phyloP scores from a whole-genome alignment of 2,329 filamentous ascomycete species.

The Nannizzia gypsea region DNA sequence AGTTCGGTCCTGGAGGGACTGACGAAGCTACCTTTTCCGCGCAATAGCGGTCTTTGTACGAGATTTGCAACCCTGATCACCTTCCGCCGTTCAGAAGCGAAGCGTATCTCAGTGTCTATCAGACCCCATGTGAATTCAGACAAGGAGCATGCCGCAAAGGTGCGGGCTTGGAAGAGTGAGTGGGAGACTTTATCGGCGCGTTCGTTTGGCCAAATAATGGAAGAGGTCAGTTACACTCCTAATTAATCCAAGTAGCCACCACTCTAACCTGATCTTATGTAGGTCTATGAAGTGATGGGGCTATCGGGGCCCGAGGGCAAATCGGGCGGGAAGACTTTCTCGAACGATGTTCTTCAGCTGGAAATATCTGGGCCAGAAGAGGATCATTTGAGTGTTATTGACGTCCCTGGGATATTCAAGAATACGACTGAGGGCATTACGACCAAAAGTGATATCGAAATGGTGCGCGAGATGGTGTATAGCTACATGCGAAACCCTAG shows the following conservation, averaged over 20 bases:
- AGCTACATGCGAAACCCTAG: conserved; percentile 31
- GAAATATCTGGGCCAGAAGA: conserved; percentile 33
- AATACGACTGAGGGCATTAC: conserved; percentile 18
- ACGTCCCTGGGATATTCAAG: conserved; percentile 37
- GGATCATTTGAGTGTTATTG: conserved; percentile 33
- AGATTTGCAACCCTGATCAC: conserved; percentile 33
- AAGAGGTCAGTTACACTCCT: conserved; percentile 16
- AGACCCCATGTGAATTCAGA: conserved; percentile 23
- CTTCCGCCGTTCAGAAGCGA: conserved; percentile 20
- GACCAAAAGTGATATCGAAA: conserved; percentile 25
- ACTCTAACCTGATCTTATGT: neutral
- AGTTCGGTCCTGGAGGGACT: conserved; percentile 17
- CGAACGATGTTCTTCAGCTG: conserved; percentile 30
- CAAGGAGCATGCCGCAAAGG: conserved; percentile 13
- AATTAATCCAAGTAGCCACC: neutral
- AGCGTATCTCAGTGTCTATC: conserved; percentile 25
- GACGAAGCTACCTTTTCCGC: conserved; percentile 25
- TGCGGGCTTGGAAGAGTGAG: conserved; percentile 19
- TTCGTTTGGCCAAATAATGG: conserved; percentile 18
- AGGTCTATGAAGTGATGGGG: neutral
- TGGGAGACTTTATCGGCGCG: conserved; percentile 14
- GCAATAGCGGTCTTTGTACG: conserved; percentile 24
- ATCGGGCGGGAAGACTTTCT: conserved; percentile 5
- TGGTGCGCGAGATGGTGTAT: conserved; percentile 31
- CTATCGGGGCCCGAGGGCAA: neutral